These are phyloP conservation scores for Glonium stellatum DNA, from an alignment of 495 filamentous ascomycete genomes.

Conservation along the genomic window DNA sequence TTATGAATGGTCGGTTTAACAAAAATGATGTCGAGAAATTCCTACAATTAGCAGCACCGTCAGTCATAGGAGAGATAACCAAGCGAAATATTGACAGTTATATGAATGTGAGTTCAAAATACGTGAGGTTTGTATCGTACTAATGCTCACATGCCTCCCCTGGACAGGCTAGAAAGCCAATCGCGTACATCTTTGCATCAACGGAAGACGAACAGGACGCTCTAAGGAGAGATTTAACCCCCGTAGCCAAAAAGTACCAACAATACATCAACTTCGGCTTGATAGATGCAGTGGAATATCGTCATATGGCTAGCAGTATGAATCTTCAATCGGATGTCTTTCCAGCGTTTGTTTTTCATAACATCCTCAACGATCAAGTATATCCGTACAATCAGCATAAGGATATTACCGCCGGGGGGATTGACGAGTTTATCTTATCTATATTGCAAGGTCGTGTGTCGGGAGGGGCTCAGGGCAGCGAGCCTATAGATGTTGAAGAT, in stretches of 20 bases:
- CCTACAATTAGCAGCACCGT: conserved; percentile 32
- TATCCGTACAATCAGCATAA: conserved; percentile 35
- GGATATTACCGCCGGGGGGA: conserved; percentile 30
- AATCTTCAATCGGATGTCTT: conserved; percentile 30
- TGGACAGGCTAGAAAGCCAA: conserved; percentile 40
- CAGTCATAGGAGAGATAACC: conserved; percentile 42
- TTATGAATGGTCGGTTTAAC: conserved; percentile 30
- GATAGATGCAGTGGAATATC: conserved; percentile 43
- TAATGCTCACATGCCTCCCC: neutral
- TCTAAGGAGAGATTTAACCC: conserved; percentile 34
- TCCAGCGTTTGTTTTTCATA: conserved; percentile 40
- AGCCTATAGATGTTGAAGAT: too few species aligned
- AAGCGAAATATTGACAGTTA: conserved; percentile 40
- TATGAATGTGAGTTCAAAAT: conserved; percentile 32
- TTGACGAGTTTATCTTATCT: conserved; percentile 17
- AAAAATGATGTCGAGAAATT: conserved; percentile 36
- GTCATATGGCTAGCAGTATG: conserved; percentile 38
- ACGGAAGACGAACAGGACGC: conserved; percentile 26
- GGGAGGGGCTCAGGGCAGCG: too few species aligned
- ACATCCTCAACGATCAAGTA: conserved; percentile 39
- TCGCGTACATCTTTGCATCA: conserved; percentile 42
- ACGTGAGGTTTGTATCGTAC: neutral
- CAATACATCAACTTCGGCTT: conserved; percentile 45
- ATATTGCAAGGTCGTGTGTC: conserved; percentile 3
- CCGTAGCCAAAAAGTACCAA: conserved; percentile 43